These are phyloP conservation scores for Neonectria coccinea DNA, from an alignment of 2,329 filamentous ascomycete species.

Conservation along the genomic window DNA sequence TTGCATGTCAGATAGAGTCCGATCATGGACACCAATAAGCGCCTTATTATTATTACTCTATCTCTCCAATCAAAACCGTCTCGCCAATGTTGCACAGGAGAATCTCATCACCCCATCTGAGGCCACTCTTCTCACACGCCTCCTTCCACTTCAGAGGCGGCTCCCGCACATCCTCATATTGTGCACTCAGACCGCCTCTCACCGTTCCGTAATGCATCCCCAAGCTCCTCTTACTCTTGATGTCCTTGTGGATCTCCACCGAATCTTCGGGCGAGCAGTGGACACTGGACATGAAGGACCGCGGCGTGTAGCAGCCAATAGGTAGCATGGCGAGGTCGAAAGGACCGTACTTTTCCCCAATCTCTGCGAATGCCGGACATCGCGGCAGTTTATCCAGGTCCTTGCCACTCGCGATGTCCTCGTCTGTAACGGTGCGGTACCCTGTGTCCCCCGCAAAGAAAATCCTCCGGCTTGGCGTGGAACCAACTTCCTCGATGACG, in stretches of 20 bases:
- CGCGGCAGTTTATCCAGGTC: conserved; percentile 69
- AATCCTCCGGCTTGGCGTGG: conserved; percentile 75
- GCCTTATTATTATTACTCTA: neutral
- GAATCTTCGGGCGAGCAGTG: conserved; percentile 85
- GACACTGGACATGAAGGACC: conserved; percentile 77
- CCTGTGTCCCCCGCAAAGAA: conserved; percentile 89
- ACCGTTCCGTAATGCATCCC: conserved; percentile 88
- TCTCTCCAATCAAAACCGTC: conserved; percentile 50
- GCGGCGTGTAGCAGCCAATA: conserved; percentile 83
- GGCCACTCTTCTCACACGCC: conserved; percentile 72
- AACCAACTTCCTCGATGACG: conserved; percentile 63
- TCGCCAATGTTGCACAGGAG: conserved; percentile 84
- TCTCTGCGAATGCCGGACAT: conserved; percentile 83
- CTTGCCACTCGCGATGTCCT: conserved; percentile 75
- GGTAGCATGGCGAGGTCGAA: conserved; percentile 89
- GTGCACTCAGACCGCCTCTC: conserved; percentile 61
- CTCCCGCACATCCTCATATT: conserved; percentile 80
- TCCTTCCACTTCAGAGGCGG: conserved; percentile 76
- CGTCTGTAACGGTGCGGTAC: conserved; percentile 75
- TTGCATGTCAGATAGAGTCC: too few relatives aligned
- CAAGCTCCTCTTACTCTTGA: conserved; percentile 78
- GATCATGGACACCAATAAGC: neutral
- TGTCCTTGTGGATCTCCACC: conserved; percentile 86
- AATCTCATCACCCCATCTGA: conserved; percentile 76
- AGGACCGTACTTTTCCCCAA: conserved; percentile 78